Evolutionary conservation across 2,329 filamentous ascomycete genomes (phyloP).

Genomic region (Beauveria sp.): DNA sequence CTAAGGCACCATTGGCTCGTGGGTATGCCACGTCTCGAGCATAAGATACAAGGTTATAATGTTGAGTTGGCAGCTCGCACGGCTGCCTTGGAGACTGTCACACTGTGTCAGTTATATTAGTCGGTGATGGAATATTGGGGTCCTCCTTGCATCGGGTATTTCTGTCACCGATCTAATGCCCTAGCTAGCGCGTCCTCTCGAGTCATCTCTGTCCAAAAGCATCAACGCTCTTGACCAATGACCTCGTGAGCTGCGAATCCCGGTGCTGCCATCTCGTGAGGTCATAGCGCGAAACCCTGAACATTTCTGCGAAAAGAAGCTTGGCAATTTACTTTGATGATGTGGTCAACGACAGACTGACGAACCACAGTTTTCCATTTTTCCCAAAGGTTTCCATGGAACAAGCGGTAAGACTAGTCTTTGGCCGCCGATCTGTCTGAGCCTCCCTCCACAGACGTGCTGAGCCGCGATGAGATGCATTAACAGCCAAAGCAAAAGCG

Average conservation of each 20-base stretch:
- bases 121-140: neutral
- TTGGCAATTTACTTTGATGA: neutral
- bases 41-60: neutral
- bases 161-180: neutral
- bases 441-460: too few species aligned
- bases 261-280: neutral
- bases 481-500: neutral
- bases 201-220: neutral
- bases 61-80: neutral
- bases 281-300: neutral
- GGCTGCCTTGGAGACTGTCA: neutral
- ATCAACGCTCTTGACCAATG: neutral
- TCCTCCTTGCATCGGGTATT: neutral
- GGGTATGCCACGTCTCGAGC: neutral
- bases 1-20: neutral
- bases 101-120: neutral
- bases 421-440: neutral
- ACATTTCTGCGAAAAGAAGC: neutral
- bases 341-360: neutral
- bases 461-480: too few species aligned
- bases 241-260: neutral
- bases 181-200: neutral
- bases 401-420: neutral
- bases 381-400: neutral
- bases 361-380: neutral